These are phyloP conservation scores for Crithidia mellificae DNA, from an alignment of 208 protist genomes.

Conservation along the genomic window DNA sequence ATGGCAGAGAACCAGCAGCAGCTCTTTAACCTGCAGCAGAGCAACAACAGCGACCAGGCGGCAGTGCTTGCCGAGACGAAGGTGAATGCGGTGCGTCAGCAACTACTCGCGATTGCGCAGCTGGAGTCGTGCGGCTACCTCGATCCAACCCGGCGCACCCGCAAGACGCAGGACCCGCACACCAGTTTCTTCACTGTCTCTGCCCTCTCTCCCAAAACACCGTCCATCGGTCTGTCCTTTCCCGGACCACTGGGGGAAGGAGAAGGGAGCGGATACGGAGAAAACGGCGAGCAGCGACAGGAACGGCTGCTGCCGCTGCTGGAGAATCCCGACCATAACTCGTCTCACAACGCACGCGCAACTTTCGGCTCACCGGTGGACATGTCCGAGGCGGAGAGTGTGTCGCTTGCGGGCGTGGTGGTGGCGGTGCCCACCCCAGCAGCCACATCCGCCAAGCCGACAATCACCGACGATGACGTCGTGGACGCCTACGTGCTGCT, in stretches of 20 bases:
- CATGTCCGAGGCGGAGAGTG: background rate
- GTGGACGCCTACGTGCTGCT: slow-evolving; percentile 52
- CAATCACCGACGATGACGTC: slow-evolving; percentile 18
- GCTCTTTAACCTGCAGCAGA: slow-evolving; percentile 1
- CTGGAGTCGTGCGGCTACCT: slow-evolving; percentile 20
- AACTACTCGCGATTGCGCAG: slow-evolving; percentile 9
- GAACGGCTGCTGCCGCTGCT: no score
- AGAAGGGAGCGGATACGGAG: background rate
- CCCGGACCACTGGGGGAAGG: background rate
- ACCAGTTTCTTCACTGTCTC: slow-evolving; percentile 1
- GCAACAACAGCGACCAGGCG: background rate
- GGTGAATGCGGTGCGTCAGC: slow-evolving; percentile 3
- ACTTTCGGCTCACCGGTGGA: background rate
- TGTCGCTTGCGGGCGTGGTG: background rate
- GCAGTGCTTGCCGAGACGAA: background rate
- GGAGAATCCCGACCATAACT: no score
- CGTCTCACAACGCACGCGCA: background rate
- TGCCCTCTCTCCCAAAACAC: background rate
- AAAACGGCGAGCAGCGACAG: background rate
- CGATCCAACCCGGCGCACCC: background rate
- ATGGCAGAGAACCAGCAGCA: slow-evolving; percentile 1
- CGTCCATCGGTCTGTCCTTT: background rate
- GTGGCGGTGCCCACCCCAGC: background rate
- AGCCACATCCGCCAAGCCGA: background rate
- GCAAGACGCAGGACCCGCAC: background rate